These are phyloP conservation scores for Taphrina flavorubra DNA, from an alignment of 1,139 yeast species.

Conservation along the genomic window DNA sequence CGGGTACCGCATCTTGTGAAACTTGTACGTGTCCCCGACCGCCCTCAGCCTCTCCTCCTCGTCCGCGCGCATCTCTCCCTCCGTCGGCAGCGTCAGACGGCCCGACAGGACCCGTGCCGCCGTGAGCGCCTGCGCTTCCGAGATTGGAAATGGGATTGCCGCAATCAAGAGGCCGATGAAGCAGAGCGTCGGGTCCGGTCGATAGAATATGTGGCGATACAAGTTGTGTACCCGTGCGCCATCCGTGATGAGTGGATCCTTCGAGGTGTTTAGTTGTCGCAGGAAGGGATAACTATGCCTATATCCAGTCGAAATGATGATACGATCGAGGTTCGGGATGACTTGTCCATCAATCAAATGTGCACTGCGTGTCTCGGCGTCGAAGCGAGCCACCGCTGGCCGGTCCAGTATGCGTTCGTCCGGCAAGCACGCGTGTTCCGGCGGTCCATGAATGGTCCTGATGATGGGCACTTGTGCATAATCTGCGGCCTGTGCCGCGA, in stretches of 20 bases:
- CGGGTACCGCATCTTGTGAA: slow-evolving; percentile 39
- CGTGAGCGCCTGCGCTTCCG: slow-evolving; percentile 55
- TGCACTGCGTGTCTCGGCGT: slow-evolving; percentile 51
- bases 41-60: slow-evolving; percentile 53
- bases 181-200: slow-evolving; percentile 63
- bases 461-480: slow-evolving; percentile 47
- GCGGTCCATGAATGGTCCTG: slow-evolving; percentile 51
- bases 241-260: slow-evolving; percentile 55
- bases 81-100: slow-evolving; percentile 56
- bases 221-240: slow-evolving; percentile 59
- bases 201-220: slow-evolving; percentile 61
- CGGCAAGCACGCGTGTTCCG: slow-evolving; percentile 53
- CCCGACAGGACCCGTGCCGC: slow-evolving; percentile 63
- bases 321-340: slow-evolving; percentile 56
- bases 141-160: slow-evolving; percentile 64
- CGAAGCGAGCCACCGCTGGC: slow-evolving; percentile 54
- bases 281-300: slow-evolving; percentile 31
- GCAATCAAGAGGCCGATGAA: slow-evolving; percentile 60
- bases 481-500: slow-evolving; percentile 60
- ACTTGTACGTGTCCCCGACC: slow-evolving; percentile 52
- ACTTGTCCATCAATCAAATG: slow-evolving; percentile 55
- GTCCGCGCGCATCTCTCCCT: slow-evolving; percentile 54
- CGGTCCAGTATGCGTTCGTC: slow-evolving; percentile 52
- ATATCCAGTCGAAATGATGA: slow-evolving; percentile 62
- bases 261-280: slow-evolving; percentile 51